Base-by-base conservation (phyloP, 805 yeast genomes). In the Pichia rugopelliculosa region DNA sequence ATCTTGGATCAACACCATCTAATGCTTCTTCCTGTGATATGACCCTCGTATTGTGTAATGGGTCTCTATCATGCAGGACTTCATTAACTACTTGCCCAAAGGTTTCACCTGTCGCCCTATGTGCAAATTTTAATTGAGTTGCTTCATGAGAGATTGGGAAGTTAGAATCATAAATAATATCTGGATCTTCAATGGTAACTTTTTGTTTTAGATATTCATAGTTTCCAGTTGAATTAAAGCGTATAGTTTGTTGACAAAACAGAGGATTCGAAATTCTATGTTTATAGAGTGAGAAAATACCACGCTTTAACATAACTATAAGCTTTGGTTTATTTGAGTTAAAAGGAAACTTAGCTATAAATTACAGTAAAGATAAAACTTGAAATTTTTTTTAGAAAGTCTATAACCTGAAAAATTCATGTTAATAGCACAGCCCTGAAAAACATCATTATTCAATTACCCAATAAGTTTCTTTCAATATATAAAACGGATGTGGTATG, bases 41-140 rank as follows among this genome's bases (percentile, higher is more conserved):
- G 4, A 74, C 74, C 39, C 61, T 56, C 8, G 60, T 54, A 13
- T 65, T 60, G 33, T 60, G 60, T 5, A 58, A 42, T 0, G 66
- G 66, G 34, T 64, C 60, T 24, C 65, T 46, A 23, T 66, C 72
- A 40, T 69, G 62, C 24, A 63, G 56, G 11, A 60, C 62, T 46
- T 65, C 71, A 44, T 66, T 62, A 9, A 71, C 75, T 1, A 71
- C 57, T 46, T 69, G 74, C 0, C 75, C 76, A 62, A 69, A 71
- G 0, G 68, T 62, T 48, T 70, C 72, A 18, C 72, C 67, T 13
- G 64, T 66, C 22, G 65, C 58, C 34, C 69, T 52, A 46, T 68
- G 64, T 1, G 72, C 68, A 54, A 59, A 71, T 5, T 61, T 58
- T 13, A 70, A 40, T 4, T 59, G 52, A 2, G 66, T 56, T 25